These are phyloP conservation scores for Fusarium foetens DNA, from an alignment of 2,329 filamentous ascomycete genomes.

Conservation along the genomic window DNA sequence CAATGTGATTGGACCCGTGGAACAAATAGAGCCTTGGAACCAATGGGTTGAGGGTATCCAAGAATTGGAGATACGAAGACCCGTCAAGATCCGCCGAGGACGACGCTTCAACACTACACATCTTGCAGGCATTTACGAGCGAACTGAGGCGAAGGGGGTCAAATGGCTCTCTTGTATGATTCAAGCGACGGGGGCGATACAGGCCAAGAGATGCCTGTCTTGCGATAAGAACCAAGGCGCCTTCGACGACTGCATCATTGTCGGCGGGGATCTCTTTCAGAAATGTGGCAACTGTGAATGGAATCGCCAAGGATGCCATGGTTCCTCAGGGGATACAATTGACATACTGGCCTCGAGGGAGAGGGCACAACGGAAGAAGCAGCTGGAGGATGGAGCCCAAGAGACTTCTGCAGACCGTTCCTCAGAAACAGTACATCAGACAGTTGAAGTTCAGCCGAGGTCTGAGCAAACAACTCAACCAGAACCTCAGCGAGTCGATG, in stretches of 20 bases:
- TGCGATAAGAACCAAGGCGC: conserved; percentile 57
- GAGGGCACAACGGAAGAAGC: conserved; percentile 26
- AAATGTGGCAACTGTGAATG: conserved; percentile 64
- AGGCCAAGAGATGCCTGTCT: conserved; percentile 52
- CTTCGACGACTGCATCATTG: conserved; percentile 58
- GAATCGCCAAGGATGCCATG: conserved; percentile 54
- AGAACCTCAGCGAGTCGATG: background rate
- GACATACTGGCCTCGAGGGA: conserved; percentile 32
- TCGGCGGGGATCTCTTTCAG: conserved; percentile 55
- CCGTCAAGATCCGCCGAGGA: conserved; percentile 55
- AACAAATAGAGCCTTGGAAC: conserved; percentile 52
- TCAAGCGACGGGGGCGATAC: conserved; percentile 59
- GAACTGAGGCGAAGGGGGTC: conserved; percentile 54
- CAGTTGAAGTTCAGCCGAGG: conserved; percentile 18
- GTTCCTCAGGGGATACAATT: conserved; percentile 42
- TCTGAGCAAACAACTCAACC: background rate
- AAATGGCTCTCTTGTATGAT: conserved; percentile 62
- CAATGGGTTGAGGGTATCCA: conserved; percentile 54
- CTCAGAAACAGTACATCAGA: conserved; percentile 15
- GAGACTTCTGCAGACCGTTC: background rate
- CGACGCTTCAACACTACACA: conserved; percentile 54
- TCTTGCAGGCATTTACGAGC: conserved; percentile 55
- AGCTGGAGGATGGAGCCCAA: background rate
- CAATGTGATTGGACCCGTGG: conserved; percentile 52
- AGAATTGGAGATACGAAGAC: conserved; percentile 51